phyloP scores from a whole-genome alignment of 1,139 yeast species.

The Diutina rugosa region DNA sequence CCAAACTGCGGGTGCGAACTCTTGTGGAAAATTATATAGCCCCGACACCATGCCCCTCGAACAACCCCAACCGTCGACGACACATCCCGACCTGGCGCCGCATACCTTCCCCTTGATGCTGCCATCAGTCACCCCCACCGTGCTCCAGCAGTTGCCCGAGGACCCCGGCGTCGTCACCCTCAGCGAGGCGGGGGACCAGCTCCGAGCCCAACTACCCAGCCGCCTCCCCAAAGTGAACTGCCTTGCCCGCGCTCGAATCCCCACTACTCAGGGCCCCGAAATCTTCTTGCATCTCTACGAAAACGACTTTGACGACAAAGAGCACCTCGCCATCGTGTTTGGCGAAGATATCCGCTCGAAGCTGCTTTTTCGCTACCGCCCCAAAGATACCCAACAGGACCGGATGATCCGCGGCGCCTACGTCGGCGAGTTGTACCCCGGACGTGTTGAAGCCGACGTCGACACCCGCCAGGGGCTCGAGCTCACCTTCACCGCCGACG shows the following conservation, averaged over 20 bases:
- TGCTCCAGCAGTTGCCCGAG: neutral
- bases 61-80: neutral
- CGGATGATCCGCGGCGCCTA: conserved; percentile 97
- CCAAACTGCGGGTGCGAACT: neutral
- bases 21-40: neutral
- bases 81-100: neutral
- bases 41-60: neutral
- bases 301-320: conserved; percentile 79
- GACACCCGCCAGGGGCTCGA: conserved; percentile 32
- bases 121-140: neutral
- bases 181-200: neutral
- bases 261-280: conserved; percentile 89
- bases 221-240: conserved; percentile 67
- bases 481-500: conserved; percentile 35
- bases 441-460: conserved; percentile 56
- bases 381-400: conserved; percentile 75
- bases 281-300: conserved; percentile 82
- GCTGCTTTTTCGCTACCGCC: conserved; percentile 48
- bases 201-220: neutral
- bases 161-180: neutral
- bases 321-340: conserved; percentile 93
- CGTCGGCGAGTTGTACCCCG: conserved; percentile 79
- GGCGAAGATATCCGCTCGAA: conserved; percentile 82
- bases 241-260: conserved; percentile 84
- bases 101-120: neutral